Base-by-base conservation (phyloP, 2,329 filamentous ascomycete genomes). In the Nothophaeocryptopus gaeumannii region DNA sequence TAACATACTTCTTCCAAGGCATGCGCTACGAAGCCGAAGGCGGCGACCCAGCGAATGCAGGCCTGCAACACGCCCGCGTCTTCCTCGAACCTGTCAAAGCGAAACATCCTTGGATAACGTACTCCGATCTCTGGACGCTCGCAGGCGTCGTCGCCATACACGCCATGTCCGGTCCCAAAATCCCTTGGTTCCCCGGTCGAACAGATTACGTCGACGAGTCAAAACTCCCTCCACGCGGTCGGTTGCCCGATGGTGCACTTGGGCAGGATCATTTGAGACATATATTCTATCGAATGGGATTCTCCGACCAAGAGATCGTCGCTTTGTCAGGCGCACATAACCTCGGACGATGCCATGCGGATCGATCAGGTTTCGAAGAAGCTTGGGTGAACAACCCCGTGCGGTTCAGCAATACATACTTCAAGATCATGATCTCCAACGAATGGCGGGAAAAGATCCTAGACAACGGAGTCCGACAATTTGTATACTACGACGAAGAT, bases 11-110 rank as follows among this genome's bases (percentile, higher is more conserved):
- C n/a, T n/a, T n/a, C n/a, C n/a, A n/a, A n/a, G 81, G 81, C 13
- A 85, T 85, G 82, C 75, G 82, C 31, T 85, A 83, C 63, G 81
- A 84, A 69, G 69, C 74, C 16, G 82, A 84, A 69, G 81, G 80
- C 51, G 81, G 80, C 53, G 81, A 85, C 62, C 81, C 81, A 4
- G 79, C 82, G 48, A 85, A 85, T 67, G 81, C 81, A 3, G 82
- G 82, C 13, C 75, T 85, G 8, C 78, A 84, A 59, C 75, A 84
- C 63, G 82, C 80, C 15, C 79, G 81, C 12, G 76, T 79, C 26
- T 84, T 85, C 66, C 76, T 85, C 52, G 81, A 85, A 60, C 79
- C 81, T 5, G 67, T 85, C 54, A 85, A 84, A 63, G 66, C 67
- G 14, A 72, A 73, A 39, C 77, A 83, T 63, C 73, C 79, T 2